phyloP scores from a whole-genome alignment of 2,329 filamentous ascomycete genomes.

The Ceratocystis alfenasii region DNA sequence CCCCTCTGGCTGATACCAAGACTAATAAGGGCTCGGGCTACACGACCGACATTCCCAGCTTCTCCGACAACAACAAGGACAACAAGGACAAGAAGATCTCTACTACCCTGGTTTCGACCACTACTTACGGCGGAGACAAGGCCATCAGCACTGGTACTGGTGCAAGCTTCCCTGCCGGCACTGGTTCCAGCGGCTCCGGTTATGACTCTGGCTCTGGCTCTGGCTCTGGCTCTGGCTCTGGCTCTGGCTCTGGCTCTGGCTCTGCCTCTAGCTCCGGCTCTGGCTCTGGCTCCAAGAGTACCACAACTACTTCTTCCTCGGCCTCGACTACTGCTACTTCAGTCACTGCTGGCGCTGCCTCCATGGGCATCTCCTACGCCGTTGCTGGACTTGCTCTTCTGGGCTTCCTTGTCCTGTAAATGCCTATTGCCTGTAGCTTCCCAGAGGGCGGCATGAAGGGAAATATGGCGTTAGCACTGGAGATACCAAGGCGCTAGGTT shows the following conservation, averaged over 20 bases:
- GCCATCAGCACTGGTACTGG: constrained; percentile 11
- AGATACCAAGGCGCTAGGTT: background rate
- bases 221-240: background rate
- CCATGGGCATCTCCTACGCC: constrained; percentile 13
- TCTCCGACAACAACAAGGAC: background rate
- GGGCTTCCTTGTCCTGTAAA: constrained; percentile 19
- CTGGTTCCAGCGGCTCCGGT: background rate
- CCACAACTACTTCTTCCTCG: background rate
- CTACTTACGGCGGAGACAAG: background rate
- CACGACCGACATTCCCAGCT: constrained; percentile 25
- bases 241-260: background rate
- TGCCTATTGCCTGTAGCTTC: background rate
- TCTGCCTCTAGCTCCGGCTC: background rate
- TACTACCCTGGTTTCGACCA: background rate
- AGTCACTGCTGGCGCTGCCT: constrained; percentile 11
- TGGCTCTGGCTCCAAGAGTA: background rate
- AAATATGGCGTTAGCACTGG: background rate
- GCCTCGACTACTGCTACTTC: background rate
- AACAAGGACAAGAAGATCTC: background rate
- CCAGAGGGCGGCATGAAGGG: background rate
- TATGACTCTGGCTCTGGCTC: background rate
- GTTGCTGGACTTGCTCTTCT: constrained; percentile 19
- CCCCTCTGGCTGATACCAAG: background rate
- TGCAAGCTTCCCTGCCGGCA: background rate
- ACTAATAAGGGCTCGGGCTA: constrained; percentile 18